Evolutionary conservation across 2,329 filamentous ascomycete species (phyloP).

Genomic region (Paracoccidioides lutzii): DNA sequence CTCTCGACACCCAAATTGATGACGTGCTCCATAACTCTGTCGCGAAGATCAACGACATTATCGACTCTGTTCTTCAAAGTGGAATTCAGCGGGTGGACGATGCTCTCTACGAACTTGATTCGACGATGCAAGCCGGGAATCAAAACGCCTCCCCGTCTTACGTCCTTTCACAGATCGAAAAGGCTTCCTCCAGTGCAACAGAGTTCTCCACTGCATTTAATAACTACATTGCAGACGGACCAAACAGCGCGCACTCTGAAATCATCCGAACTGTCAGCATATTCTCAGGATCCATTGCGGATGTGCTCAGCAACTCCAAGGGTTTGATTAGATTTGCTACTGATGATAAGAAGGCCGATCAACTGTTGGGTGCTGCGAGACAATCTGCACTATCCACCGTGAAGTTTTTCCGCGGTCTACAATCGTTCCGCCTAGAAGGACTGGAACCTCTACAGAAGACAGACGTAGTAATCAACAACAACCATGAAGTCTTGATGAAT

Average conservation of each 20-base stretch:
- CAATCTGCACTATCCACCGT: constrained; percentile 77
- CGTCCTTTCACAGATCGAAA: constrained; percentile 92
- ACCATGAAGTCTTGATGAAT: constrained; percentile 89
- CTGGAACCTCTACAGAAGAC: constrained; percentile 87
- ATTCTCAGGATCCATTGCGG: constrained; percentile 79
- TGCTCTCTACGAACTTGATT: constrained; percentile 92
- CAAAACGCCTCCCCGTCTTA: constrained; percentile 93
- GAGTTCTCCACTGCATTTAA: constrained; percentile 98
- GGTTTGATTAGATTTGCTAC: constrained; percentile 84
- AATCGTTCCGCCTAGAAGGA: constrained; percentile 85
- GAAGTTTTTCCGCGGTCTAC: constrained; percentile 85
- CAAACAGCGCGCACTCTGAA: constrained; percentile 76
- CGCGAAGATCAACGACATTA: constrained; percentile 91
- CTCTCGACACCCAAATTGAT: constrained; percentile 82
- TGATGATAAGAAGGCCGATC: constrained; percentile 87
- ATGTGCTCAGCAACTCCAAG: constrained; percentile 93
- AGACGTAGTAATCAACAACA: constrained; percentile 93
- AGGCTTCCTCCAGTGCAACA: constrained; percentile 84
- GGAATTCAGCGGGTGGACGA: constrained; percentile 92
- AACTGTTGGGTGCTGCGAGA: constrained; percentile 68
- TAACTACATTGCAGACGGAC: constrained; percentile 94
- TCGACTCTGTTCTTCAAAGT: constrained; percentile 88
- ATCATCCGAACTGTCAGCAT: constrained; percentile 87
- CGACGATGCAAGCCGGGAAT: constrained; percentile 95
- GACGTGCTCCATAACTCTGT: constrained; percentile 74